Conservation (phyloP, 2,329 filamentous ascomycete genomes). For the Penicillium sp. region DNA sequence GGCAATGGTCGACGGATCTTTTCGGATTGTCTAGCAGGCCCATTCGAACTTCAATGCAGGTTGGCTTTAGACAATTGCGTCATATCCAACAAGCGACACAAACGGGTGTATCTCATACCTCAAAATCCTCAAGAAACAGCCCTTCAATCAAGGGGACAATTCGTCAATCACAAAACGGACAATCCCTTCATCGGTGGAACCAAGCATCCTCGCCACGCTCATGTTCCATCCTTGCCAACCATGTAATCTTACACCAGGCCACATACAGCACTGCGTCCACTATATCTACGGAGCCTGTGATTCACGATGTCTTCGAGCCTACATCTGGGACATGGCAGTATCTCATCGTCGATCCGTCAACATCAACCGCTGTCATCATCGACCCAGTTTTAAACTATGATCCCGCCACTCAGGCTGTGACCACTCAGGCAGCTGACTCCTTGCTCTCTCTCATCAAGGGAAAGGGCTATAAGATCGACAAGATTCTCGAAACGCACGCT, state of each 20-base stretch:
- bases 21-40: not conserved
- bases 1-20: not conserved
- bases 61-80: not conserved
- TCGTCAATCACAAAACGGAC: not conserved
- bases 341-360: constrained; percentile 56
- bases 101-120: not conserved
- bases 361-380: constrained; percentile 55
- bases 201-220: not conserved
- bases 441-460: constrained; percentile 49
- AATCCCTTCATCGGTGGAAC: not conserved
- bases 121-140: not conserved
- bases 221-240: not conserved
- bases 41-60: not conserved
- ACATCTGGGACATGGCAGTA: constrained; percentile 62
- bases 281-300: constrained; percentile 17
- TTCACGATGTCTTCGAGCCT: constrained; percentile 39
- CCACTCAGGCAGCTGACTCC: constrained; percentile 54
- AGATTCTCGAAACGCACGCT: constrained; percentile 61
- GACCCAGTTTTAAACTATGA: constrained; percentile 63
- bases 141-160: not conserved
- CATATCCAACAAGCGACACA: not conserved
- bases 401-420: constrained; percentile 44
- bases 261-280: constrained; percentile 12
- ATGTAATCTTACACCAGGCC: not conserved
- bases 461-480: constrained; percentile 50